phyloP scores from a whole-genome alignment of 176 grass and related monocot species.

The Panicum miliaceum region DNA sequence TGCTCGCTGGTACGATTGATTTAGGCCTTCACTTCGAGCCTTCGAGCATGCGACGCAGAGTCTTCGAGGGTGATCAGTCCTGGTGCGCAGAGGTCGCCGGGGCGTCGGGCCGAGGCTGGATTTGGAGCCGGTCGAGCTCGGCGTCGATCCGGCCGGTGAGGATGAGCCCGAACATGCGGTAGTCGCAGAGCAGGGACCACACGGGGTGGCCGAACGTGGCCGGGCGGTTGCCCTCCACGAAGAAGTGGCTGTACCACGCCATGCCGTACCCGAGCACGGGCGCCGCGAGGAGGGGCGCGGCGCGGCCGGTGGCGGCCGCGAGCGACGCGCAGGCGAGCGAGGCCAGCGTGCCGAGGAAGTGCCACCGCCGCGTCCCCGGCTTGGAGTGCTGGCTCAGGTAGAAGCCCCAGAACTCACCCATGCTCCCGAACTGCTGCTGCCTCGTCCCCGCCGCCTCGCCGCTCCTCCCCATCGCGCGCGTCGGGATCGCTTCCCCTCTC shows the following conservation, averaged over 20 bases:
- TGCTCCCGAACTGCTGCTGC: constrained; percentile 59
- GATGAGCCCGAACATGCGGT: constrained; percentile 73
- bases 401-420: constrained; percentile 85
- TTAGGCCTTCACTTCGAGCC: not conserved
- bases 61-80: not conserved
- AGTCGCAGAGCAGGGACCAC: constrained; percentile 83
- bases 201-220: constrained; percentile 77
- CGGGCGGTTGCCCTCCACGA: constrained; percentile 75
- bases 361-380: constrained; percentile 69
- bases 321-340: constrained; percentile 53
- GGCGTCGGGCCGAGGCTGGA: constrained; percentile 6
- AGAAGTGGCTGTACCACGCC: constrained; percentile 94
- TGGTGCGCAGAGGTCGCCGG: constrained; percentile 24
- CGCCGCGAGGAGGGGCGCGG: constrained; percentile 46
- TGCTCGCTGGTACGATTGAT: not conserved
- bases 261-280: constrained; percentile 67
- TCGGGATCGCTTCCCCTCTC: not conserved
- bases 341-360: constrained; percentile 71
- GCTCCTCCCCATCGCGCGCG: constrained; percentile 22
- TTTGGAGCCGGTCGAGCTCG: constrained; percentile 65
- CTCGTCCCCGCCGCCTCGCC: not conserved
- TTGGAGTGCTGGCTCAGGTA: constrained; percentile 90
- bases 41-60: not conserved
- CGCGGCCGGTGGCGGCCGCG: constrained; percentile 54
- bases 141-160: constrained; percentile 71